A percentile compares a stretch with the other conserved stretches of the same genome.
These are phyloP conservation scores for Podospora tetraspora DNA, from an alignment of 495 filamentous ascomycete species.

Conservation along the genomic window DNA sequence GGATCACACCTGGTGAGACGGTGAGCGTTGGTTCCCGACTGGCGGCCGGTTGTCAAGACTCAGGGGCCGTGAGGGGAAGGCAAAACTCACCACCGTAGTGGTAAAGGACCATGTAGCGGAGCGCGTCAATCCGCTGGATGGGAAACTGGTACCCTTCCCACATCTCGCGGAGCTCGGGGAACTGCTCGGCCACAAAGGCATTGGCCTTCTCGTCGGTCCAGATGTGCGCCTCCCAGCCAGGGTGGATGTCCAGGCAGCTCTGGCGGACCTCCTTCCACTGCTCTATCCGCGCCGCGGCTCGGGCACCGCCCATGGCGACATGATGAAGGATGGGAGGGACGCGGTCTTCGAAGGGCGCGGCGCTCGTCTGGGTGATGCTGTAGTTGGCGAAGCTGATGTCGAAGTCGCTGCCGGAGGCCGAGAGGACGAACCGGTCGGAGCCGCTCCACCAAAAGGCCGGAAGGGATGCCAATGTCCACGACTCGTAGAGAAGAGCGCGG, in stretches of 20 bases:
- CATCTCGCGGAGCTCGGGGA: slow-evolving; percentile 25
- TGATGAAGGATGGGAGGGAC: slow-evolving; percentile 38
- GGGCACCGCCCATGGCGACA: slow-evolving; percentile 30
- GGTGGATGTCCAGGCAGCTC: slow-evolving; percentile 34
- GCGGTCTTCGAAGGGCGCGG: slow-evolving; percentile 27
- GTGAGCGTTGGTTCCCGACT: not conserved
- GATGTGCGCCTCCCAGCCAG: slow-evolving; percentile 32
- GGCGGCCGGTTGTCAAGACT: too few species aligned
- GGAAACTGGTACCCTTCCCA: slow-evolving; percentile 31
- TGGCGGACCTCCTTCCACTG: slow-evolving; percentile 34
- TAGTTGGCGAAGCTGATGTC: slow-evolving; percentile 40
- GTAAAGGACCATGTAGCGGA: slow-evolving; percentile 37
- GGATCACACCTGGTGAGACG: slow-evolving; percentile 24
- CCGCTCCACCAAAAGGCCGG: slow-evolving; percentile 27
- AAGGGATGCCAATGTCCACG: slow-evolving; percentile 28
- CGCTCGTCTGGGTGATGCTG: slow-evolving; percentile 24
- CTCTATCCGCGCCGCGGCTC: slow-evolving; percentile 15
- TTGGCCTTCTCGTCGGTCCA: slow-evolving; percentile 36
- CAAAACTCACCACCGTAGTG: slow-evolving; percentile 29
- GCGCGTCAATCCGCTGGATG: slow-evolving; percentile 34
- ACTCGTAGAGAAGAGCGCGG: slow-evolving; percentile 21
- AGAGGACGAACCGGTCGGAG: slow-evolving; percentile 27
- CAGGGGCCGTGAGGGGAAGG: not conserved
- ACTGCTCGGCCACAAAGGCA: slow-evolving; percentile 27
- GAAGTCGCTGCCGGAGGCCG: slow-evolving; percentile 28